A percentile compares a stretch with the other conserved stretches of the same genome.
Evolutionary conservation across 1,284 basidiomycete species (phyloP).

Genomic region (Cutaneotrichosporon mucoides): DNA sequence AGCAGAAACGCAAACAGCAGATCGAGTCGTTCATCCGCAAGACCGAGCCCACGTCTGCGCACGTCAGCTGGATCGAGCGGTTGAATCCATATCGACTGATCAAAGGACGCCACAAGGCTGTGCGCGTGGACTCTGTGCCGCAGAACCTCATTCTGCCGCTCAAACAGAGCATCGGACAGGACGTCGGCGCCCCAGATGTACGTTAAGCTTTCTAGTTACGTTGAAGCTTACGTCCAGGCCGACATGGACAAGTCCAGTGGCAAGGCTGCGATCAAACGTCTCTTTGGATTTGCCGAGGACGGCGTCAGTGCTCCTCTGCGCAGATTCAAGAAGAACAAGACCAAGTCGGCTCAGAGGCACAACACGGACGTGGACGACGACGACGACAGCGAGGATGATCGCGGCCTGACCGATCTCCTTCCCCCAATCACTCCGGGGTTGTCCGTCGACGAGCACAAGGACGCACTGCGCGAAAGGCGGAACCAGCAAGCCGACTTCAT

Average conservation of each 20-base stretch:
- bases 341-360: too few relatives aligned
- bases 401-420: slow-evolving; percentile 41
- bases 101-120: slow-evolving; percentile 65
- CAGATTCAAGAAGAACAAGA: neutral
- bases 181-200: slow-evolving; percentile 46
- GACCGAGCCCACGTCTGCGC: slow-evolving; percentile 47
- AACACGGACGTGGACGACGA: neutral
- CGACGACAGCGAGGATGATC: slow-evolving; percentile 35
- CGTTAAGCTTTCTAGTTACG: neutral
- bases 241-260: slow-evolving; percentile 5
- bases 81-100: slow-evolving; percentile 90
- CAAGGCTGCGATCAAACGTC: slow-evolving; percentile 27
- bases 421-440: slow-evolving; percentile 36
- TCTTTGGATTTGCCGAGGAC: slow-evolving; percentile 34
- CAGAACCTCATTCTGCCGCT: slow-evolving; percentile 69
- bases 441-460: slow-evolving; percentile 46
- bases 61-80: slow-evolving; percentile 65
- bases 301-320: slow-evolving; percentile 1
- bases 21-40: slow-evolving; percentile 57
- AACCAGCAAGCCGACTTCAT: slow-evolving; percentile 85
- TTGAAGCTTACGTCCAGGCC: neutral
- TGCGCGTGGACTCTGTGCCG: slow-evolving; percentile 66
- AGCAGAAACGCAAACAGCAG: slow-evolving; percentile 80
- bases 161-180: slow-evolving; percentile 67
- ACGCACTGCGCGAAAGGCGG: slow-evolving; percentile 66